Evolutionary conservation across 805 yeast species (phyloP), one percentile per base, ranked within the genome.

Genomic region (Ogataea sp.): DNA sequence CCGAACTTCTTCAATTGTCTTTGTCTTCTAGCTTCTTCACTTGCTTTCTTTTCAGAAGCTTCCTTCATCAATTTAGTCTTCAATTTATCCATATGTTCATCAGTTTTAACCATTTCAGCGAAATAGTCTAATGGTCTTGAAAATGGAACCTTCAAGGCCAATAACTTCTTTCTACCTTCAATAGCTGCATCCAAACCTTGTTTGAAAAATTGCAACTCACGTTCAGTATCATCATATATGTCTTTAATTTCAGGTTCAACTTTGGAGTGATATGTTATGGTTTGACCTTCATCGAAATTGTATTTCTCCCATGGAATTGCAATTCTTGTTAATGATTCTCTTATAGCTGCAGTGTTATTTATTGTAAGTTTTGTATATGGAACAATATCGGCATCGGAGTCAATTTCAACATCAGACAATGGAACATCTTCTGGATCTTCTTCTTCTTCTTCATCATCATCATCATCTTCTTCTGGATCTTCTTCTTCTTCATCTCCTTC

Each of bases 41-140:
- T 73, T 1, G 95, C 96, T 63, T 83, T 84, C 77, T 86, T 86
- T 59, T 82, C 83, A 6, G 71, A 64, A 32, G 75, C 78, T 59
- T 87, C 96, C 47, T 77, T 73, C 33, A 88, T 70, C 51, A 90
- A 71, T 63, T 85, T 87, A 54, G 70, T 66, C 70, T 86, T 88
- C 56, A 93, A 73, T 64, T 78, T 85, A 56, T 87, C 96, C 98
- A 93, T 93, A 63, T 93, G 99, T 61, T 87, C 96, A 62, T 93
- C 98, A 39, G 89, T 81, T 68, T 93, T 93, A 43, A 88, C 85
- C 98, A 93, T 93, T 65, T 93, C 98, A 16, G 98, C 99, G 66
- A 93, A 93, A 62, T 86, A 93, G 59, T 93, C 98, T 53, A 76
- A 67, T 28, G 99, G 99, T 61, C 98, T 78, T 23, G 94, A 71